Conservation (phyloP, 1,284 basidiomycete genomes). For the Boletellus deceptivus region DNA sequence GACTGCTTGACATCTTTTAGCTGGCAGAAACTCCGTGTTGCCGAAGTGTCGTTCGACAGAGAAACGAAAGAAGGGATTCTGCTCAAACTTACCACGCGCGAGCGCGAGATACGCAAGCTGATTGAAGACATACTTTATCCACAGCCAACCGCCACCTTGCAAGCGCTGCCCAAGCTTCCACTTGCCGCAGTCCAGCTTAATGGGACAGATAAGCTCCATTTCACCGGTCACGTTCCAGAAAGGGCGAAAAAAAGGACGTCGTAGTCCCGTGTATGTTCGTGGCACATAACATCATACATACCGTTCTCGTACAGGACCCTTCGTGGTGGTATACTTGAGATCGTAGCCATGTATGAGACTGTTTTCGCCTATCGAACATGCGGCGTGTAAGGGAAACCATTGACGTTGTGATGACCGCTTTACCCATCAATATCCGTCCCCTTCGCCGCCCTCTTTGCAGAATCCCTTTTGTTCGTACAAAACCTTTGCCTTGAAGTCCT, state of each 20-base stretch:
- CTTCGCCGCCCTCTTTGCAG: slow-evolving; percentile 86
- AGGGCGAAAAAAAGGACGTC: slow-evolving; percentile 64
- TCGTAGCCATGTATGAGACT: slow-evolving; percentile 19
- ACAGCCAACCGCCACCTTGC: slow-evolving; percentile 35
- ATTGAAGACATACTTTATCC: slow-evolving; percentile 68
- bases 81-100: slow-evolving; percentile 59
- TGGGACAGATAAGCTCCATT: slow-evolving; percentile 44
- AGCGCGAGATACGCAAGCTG: slow-evolving; percentile 69
- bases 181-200: slow-evolving; percentile 44
- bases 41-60: slow-evolving; percentile 70
- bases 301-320: background rate
- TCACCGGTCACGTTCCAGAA: slow-evolving; percentile 45
- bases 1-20: slow-evolving; percentile 36
- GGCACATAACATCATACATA: background rate
- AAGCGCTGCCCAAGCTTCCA: slow-evolving; percentile 39
- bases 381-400: too few species aligned
- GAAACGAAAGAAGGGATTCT: slow-evolving; percentile 64
- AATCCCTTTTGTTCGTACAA: slow-evolving; percentile 79
- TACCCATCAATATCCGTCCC: slow-evolving; percentile 76
- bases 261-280: slow-evolving; percentile 18
- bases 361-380: slow-evolving; percentile 6
- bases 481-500: slow-evolving; percentile 72
- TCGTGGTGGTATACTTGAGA: background rate
- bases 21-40: slow-evolving; percentile 74
- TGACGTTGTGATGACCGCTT: slow-evolving; percentile 11